Percentiles rank a stretch among this genome's conserved stretches.
Evolutionary conservation across 495 filamentous ascomycete genomes (phyloP).

Genomic region (Aspergillus mulundensis): DNA sequence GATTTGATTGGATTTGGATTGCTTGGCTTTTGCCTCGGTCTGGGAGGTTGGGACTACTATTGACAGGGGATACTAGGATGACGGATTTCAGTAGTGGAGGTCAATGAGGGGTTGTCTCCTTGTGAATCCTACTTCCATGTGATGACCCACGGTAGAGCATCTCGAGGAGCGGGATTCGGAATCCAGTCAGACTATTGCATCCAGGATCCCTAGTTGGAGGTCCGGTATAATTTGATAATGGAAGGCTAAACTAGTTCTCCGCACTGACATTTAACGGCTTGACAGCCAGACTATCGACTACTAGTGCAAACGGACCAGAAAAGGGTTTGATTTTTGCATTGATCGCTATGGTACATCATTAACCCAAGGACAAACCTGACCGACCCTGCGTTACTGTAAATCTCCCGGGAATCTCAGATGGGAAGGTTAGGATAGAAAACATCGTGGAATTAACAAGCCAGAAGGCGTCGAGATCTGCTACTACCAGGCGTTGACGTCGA

Average conservation of each 20-base stretch:
- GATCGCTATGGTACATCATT: constrained; percentile 16
- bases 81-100: too few species aligned
- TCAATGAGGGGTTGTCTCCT: too few species aligned
- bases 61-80: too few species aligned
- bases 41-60: too few species aligned
- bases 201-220: neutral
- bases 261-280: neutral
- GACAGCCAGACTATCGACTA: neutral
- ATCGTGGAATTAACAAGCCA: constrained; percentile 7
- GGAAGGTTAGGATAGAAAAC: constrained; percentile 11
- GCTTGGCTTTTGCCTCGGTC: too few species aligned
- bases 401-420: constrained; percentile 5
- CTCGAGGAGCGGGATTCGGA: neutral
- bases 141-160: neutral
- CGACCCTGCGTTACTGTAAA: neutral
- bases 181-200: neutral
- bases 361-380: constrained; percentile 9
- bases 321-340: constrained; percentile 1
- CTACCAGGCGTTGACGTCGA: constrained; percentile 74
- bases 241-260: neutral
- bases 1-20: too few species aligned
- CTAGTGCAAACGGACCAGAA: neutral
- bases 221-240: too few species aligned
- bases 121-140: neutral
- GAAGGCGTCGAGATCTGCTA: neutral